Evolutionary conservation across 805 yeast species (phyloP).

Genomic region (Wickerhamiella domercqiae): DNA sequence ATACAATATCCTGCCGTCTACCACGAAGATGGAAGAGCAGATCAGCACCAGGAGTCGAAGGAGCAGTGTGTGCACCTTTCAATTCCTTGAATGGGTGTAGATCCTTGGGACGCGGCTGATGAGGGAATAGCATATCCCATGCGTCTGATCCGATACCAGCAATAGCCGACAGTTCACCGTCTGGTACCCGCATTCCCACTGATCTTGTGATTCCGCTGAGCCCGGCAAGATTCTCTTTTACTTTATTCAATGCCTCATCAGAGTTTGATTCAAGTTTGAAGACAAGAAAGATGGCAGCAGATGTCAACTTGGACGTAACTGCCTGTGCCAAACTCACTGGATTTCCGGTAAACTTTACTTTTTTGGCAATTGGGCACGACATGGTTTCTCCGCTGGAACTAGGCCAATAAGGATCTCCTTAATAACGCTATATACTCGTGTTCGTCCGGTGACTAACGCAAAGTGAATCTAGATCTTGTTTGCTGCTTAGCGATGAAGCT

Average conservation of each 20-base stretch:
- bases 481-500: too few relatives aligned
- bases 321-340: background rate
- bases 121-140: conserved; percentile 10
- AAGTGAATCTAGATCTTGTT: too few relatives aligned
- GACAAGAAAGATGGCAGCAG: background rate
- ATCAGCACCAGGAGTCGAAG: conserved; percentile 17
- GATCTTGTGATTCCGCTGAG: conserved; percentile 1
- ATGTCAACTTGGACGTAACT: background rate
- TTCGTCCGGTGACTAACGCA: too few relatives aligned
- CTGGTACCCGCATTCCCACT: conserved; percentile 1
- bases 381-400: too few relatives aligned
- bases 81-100: conserved; percentile 15
- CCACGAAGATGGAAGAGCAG: conserved; percentile 16
- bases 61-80: conserved; percentile 15
- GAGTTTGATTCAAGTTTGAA: background rate
- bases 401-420: too few relatives aligned
- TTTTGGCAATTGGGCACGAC: background rate
- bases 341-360: background rate
- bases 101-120: conserved; percentile 11
- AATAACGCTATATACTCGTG: too few relatives aligned
- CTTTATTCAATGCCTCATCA: background rate
- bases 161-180: conserved; percentile 3
- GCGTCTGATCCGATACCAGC: conserved; percentile 14
- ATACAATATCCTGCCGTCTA: conserved; percentile 14
- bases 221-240: conserved; percentile 6